Evolutionary conservation across 1,284 basidiomycete genomes (phyloP).

Genomic region (Tausonia pullulans): DNA sequence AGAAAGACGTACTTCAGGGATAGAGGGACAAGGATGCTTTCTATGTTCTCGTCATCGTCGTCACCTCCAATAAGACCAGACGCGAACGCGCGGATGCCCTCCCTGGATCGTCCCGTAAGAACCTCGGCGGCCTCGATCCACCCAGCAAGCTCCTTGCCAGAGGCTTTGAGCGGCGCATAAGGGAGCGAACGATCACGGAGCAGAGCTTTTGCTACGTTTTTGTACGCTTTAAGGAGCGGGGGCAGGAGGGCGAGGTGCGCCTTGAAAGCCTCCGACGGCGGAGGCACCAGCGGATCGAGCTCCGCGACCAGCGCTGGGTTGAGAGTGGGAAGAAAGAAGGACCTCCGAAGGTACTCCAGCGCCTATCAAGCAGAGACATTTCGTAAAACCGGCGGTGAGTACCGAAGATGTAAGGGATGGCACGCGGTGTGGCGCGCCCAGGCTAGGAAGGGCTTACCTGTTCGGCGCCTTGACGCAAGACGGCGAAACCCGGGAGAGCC

Average conservation of each 20-base stretch:
- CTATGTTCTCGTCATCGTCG: background rate
- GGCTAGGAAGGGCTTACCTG: constrained; percentile 38
- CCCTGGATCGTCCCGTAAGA: background rate
- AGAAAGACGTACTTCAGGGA: background rate
- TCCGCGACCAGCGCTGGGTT: background rate
- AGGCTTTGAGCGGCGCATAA: background rate
- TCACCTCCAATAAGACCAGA: background rate
- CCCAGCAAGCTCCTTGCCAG: background rate
- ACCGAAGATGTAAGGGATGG: background rate
- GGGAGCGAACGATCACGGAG: background rate
- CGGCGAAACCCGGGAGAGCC: constrained; percentile 72
- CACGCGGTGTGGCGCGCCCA: background rate
- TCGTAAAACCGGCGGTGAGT: too few species aligned
- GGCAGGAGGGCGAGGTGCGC: constrained; percentile 7
- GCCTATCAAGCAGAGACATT: constrained; percentile 2
- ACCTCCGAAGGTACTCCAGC: constrained; percentile 10
- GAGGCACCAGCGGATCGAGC: background rate
- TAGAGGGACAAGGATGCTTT: background rate
- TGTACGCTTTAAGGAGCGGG: constrained; percentile 7
- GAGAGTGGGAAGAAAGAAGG: constrained; percentile 13
- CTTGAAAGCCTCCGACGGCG: background rate
- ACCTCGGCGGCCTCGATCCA: constrained; percentile 6
- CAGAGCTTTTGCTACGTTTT: constrained; percentile 10
- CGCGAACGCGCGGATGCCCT: background rate
- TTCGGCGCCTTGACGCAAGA: constrained; percentile 62